Conservation (phyloP, 73 alveolate genomes). For the Stentor roeselii region DNA sequence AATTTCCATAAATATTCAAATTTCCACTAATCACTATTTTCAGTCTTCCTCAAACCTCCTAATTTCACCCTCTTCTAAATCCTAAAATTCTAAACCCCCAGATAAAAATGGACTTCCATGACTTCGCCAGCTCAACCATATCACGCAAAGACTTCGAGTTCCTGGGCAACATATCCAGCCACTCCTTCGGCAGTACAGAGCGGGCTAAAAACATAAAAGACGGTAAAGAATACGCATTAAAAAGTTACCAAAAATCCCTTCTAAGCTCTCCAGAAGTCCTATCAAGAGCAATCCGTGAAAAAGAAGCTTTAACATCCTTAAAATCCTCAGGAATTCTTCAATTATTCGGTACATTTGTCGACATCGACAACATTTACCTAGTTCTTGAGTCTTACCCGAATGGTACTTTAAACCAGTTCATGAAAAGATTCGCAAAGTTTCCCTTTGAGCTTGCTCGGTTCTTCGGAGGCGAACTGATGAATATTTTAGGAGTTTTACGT, state of each 20-base stretch:
- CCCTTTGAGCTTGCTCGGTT: constrained; percentile 40
- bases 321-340: neutral
- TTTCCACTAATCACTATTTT: too few species aligned
- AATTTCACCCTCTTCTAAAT: too few species aligned
- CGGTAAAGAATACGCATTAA: constrained; percentile 13
- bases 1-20: too few species aligned
- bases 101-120: neutral
- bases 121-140: neutral
- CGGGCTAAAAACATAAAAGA: neutral
- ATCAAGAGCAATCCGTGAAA: neutral
- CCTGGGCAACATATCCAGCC: neutral
- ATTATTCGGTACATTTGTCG: constrained; percentile 31
- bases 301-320: neutral
- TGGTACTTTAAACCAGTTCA: constrained; percentile 38
- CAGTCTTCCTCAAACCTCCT: too few species aligned
- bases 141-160: constrained; percentile 22
- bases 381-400: constrained; percentile 48
- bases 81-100: too few species aligned
- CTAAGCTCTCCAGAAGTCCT: neutral
- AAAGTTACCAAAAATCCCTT: constrained; percentile 4
- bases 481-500: constrained; percentile 24
- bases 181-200: neutral
- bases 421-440: constrained; percentile 36
- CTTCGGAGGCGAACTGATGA: constrained; percentile 46
- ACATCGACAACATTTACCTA: constrained; percentile 39